Evolutionary conservation across 2,329 filamentous ascomycete genomes (phyloP).

Genomic region (Fusarium tricinctum): DNA sequence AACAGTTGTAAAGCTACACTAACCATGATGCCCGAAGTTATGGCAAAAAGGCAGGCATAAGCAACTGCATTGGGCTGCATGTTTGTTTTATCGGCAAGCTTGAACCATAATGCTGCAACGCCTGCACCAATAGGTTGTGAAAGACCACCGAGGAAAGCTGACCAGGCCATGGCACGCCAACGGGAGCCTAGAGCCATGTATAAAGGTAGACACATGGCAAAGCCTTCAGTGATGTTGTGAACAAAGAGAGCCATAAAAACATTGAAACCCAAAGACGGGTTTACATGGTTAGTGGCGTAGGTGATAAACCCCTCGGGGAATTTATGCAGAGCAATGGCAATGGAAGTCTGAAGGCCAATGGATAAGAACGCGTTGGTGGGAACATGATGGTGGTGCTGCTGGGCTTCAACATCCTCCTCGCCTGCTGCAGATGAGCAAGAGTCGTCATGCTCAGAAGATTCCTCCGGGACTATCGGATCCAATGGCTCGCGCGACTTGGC

Average conservation of each 20-base stretch:
- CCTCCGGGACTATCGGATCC: slow-evolving; percentile 45
- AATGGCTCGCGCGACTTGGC: slow-evolving; percentile 58
- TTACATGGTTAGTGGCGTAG: slow-evolving; percentile 97
- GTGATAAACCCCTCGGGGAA: slow-evolving; percentile 91
- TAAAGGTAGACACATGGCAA: slow-evolving; percentile 90
- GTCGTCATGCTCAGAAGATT: slow-evolving; percentile 43
- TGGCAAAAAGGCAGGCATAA: slow-evolving; percentile 87
- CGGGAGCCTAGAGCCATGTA: slow-evolving; percentile 91
- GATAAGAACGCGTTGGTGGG: slow-evolving; percentile 93
- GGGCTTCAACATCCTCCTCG: slow-evolving; percentile 63
- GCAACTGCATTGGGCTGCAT: slow-evolving; percentile 67
- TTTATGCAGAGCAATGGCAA: slow-evolving; percentile 96
- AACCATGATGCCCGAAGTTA: slow-evolving; percentile 94
- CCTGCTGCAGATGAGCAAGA: slow-evolving; percentile 52
- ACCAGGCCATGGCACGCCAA: slow-evolving; percentile 85
- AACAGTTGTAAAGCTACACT: slow-evolving; percentile 92
- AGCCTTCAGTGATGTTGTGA: slow-evolving; percentile 98
- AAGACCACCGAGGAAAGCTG: slow-evolving; percentile 84
- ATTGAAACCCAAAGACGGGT: slow-evolving; percentile 86
- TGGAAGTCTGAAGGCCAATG: slow-evolving; percentile 94
- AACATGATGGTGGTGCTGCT: slow-evolving; percentile 91
- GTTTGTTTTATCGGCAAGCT: slow-evolving; percentile 69
- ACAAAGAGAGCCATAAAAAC: slow-evolving; percentile 97
- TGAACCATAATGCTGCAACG: slow-evolving; percentile 89
- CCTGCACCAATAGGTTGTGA: slow-evolving; percentile 89